Percentiles rank a stretch among this genome's conserved stretches.
Evolutionary conservation across 371 early-diverging fungal species (phyloP).

Genomic region (Thermomucor indicae-seudaticae): DNA sequence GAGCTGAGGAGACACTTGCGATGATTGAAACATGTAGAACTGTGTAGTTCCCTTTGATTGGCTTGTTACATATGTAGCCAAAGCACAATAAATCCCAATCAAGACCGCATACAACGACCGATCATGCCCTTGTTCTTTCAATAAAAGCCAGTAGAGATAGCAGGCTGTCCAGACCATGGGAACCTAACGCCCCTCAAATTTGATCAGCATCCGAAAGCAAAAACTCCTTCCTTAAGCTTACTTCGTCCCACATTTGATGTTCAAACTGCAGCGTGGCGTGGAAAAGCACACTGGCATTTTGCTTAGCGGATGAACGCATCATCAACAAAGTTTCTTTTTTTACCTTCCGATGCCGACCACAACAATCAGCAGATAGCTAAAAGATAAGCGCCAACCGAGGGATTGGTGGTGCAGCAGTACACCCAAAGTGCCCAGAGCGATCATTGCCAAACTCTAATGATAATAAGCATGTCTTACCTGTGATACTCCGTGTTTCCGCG

Average conservation of each 20-base stretch:
- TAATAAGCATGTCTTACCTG: background rate
- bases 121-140: slow-evolving; percentile 25
- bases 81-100: slow-evolving; percentile 25
- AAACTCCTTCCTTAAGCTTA: too few relatives aligned
- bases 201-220: background rate
- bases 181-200: slow-evolving; percentile 12
- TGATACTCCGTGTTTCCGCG: background rate
- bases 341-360: slow-evolving; percentile 45
- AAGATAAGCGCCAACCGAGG: slow-evolving; percentile 30
- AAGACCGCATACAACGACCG: slow-evolving; percentile 6
- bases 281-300: slow-evolving; percentile 26
- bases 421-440: slow-evolving; percentile 28
- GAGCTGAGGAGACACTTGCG: slow-evolving; percentile 20
- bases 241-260: slow-evolving; percentile 50
- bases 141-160: slow-evolving; percentile 29
- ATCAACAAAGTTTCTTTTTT: too few relatives aligned
- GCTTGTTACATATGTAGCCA: slow-evolving; percentile 38
- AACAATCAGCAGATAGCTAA: slow-evolving; percentile 35
- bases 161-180: slow-evolving; percentile 46
- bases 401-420: slow-evolving; percentile 26
- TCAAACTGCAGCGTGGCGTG: slow-evolving; percentile 38
- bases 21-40: slow-evolving; percentile 40
- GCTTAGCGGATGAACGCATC: too few relatives aligned
- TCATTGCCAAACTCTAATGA: slow-evolving; percentile 39
- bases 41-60: slow-evolving; percentile 32